phyloP scores from a whole-genome alignment of 2,329 filamentous ascomycete species.

The Eutypella sp. region DNA sequence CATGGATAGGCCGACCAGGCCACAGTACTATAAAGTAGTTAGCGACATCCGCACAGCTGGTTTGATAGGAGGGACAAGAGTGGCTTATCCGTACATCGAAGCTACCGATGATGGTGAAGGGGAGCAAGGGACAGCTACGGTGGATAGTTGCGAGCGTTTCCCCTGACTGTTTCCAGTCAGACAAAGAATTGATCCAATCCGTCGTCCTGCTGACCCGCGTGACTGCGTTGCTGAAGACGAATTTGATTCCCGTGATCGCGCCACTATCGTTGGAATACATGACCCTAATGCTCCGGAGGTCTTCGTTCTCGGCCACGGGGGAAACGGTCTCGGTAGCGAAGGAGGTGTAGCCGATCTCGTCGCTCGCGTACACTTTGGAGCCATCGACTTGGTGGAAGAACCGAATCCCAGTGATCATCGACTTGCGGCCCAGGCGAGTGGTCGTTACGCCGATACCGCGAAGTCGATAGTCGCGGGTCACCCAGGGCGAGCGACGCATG shows the following conservation, averaged over 20 bases:
- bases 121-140: background rate
- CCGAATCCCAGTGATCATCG: background rate
- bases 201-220: background rate
- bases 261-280: background rate
- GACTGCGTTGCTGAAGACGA: background rate
- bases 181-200: background rate
- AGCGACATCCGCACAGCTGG: background rate
- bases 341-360: background rate
- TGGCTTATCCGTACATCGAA: background rate
- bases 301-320: background rate
- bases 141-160: background rate
- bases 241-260: background rate
- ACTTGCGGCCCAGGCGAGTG: background rate
- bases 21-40: slow-evolving; percentile 1
- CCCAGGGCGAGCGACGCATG: background rate
- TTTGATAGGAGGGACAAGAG: background rate
- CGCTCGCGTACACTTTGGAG: background rate
- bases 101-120: slow-evolving; percentile 1
- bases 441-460: slow-evolving; percentile 1
- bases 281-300: background rate
- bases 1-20: slow-evolving; percentile 3
- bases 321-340: background rate
- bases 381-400: background rate
- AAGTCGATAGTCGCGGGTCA: background rate
- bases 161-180: background rate